These are phyloP conservation scores for Cladosporium sp. DNA, from an alignment of 2,329 filamentous ascomycete genomes.

Conservation along the genomic window DNA sequence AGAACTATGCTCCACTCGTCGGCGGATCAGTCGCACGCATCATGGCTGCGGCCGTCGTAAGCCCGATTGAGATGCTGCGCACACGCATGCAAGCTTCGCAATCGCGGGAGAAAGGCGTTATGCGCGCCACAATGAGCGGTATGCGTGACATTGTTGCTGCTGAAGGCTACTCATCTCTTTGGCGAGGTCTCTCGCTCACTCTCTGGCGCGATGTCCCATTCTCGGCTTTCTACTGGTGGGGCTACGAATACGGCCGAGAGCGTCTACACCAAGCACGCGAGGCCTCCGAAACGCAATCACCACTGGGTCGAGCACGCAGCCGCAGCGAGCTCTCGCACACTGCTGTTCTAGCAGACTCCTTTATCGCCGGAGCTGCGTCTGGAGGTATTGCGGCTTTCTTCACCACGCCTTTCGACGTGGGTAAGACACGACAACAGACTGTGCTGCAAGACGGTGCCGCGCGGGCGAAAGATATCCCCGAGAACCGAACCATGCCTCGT, in stretches of 20 bases:
- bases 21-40: constrained; percentile 76
- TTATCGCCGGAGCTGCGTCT: constrained; percentile 76
- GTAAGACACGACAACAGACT: constrained; percentile 91
- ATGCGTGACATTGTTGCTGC: constrained; percentile 72
- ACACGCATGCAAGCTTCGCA: constrained; percentile 74
- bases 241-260: constrained; percentile 80
- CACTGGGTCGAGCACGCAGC: constrained; percentile 39
- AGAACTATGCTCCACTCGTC: constrained; percentile 72
- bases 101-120: constrained; percentile 55
- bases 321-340: constrained; percentile 67
- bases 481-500: constrained; percentile 72
- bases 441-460: constrained; percentile 54
- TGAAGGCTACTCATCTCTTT: constrained; percentile 76
- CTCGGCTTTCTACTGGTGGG: constrained; percentile 96
- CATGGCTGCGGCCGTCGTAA: constrained; percentile 75
- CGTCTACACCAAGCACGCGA: constrained; percentile 64
- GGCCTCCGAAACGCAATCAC: constrained; percentile 31
- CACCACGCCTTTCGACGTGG: constrained; percentile 95
- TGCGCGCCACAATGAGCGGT: constrained; percentile 72
- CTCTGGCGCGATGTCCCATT: constrained; percentile 97
- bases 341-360: constrained; percentile 82
- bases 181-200: constrained; percentile 85
- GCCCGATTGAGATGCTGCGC: constrained; percentile 88
- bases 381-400: constrained; percentile 81
- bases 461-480: constrained; percentile 52